These are phyloP conservation scores for Larix sibirica DNA, from an alignment of 83 land plant genomes.

Conservation along the genomic window DNA sequence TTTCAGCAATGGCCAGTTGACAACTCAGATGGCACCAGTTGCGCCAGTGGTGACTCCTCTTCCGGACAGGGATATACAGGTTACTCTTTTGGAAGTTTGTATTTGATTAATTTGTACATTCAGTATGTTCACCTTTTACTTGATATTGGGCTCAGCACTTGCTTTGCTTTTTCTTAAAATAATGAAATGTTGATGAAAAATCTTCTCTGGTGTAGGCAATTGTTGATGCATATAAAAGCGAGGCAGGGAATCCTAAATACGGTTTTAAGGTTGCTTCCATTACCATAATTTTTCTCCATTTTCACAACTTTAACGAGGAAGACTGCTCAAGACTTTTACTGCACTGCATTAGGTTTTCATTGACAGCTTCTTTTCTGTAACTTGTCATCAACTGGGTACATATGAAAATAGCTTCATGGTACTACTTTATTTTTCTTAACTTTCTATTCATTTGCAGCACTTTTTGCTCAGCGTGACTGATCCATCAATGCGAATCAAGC, in stretches of 20 bases:
- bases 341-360: not conserved
- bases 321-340: slow-evolving; percentile 4
- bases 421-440: not conserved
- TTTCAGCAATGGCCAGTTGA: slow-evolving; percentile 51
- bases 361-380: not conserved
- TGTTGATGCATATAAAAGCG: slow-evolving; percentile 96
- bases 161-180: slow-evolving; percentile 6
- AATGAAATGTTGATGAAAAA: not conserved
- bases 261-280: slow-evolving; percentile 76
- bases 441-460: slow-evolving; percentile 61
- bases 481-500: slow-evolving; percentile 78
- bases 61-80: slow-evolving; percentile 94
- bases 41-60: slow-evolving; percentile 89
- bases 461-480: slow-evolving; percentile 94
- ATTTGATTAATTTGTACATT: not conserved
- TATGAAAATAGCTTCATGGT: not conserved
- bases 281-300: not conserved
- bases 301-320: not conserved
- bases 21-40: slow-evolving; percentile 98
- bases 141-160: not conserved
- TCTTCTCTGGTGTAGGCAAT: slow-evolving; percentile 58
- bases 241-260: slow-evolving; percentile 79
- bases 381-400: not conserved
- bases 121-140: not conserved
- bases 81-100: slow-evolving; percentile 11